These are phyloP conservation scores for Theobroma cacao DNA, from an alignment of 345 rosid genomes.

Conservation along the genomic window DNA sequence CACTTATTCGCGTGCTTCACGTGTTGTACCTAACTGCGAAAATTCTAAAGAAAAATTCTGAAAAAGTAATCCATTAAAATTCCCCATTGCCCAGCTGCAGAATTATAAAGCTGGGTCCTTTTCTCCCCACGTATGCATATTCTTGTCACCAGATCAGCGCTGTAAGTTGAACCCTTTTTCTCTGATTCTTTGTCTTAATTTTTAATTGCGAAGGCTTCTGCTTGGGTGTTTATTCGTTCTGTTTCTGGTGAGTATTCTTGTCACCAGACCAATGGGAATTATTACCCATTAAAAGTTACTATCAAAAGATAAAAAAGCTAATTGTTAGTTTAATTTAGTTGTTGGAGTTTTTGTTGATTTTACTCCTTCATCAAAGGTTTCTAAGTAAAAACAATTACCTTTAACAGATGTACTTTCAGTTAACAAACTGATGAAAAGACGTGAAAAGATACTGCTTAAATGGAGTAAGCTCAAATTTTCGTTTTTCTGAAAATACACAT, in stretches of 20 bases:
- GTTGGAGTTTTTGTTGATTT: neutral
- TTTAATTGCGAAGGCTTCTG: neutral
- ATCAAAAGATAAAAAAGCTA: too few species aligned
- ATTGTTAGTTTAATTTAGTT: neutral
- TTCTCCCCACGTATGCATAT: neutral
- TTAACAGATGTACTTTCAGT: neutral
- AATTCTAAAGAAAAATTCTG: neutral
- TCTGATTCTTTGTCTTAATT: neutral
- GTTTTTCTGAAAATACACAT: too few species aligned
- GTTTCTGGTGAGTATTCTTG: neutral
- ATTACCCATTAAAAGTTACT: too few species aligned
- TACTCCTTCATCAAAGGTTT: neutral
- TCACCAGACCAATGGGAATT: too few species aligned
- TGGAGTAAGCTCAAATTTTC: neutral
- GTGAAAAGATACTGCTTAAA: neutral
- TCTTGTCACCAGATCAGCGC: neutral
- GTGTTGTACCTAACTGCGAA: neutral
- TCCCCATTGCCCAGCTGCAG: neutral
- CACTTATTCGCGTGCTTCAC: neutral
- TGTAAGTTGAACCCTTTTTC: constrained; percentile 9
- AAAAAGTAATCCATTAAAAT: neutral
- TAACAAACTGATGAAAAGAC: neutral
- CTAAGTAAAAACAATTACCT: neutral
- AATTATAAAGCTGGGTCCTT: neutral
- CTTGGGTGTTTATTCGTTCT: neutral